phyloP scores from a whole-genome alignment of 371 early-diverging fungal species.

The Mortierella sp. region DNA sequence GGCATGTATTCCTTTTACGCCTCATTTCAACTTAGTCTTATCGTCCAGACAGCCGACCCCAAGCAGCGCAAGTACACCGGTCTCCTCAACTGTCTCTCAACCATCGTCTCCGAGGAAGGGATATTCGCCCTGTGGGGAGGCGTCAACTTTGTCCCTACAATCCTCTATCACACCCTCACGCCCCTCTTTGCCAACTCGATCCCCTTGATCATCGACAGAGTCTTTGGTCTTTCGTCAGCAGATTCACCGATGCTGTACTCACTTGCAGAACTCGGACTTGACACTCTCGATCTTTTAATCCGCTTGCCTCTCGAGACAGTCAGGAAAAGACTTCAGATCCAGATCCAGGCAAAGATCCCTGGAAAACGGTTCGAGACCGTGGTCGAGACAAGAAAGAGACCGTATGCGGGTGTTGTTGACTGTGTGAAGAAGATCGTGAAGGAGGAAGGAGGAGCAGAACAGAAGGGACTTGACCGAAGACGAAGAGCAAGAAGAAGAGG shows the following conservation, averaged over 20 bases:
- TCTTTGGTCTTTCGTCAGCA: slow-evolving; percentile 68
- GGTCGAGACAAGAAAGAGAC: slow-evolving; percentile 80
- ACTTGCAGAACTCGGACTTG: slow-evolving; percentile 71
- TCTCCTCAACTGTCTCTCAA: slow-evolving; percentile 72
- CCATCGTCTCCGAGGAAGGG: slow-evolving; percentile 85
- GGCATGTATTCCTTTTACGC: background rate
- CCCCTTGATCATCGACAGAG: slow-evolving; percentile 76
- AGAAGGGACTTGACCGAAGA: no score
- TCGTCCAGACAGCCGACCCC: slow-evolving; percentile 79
- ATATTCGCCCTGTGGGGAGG: slow-evolving; percentile 79
- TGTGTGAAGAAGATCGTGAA: slow-evolving; percentile 81
- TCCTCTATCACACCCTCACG: slow-evolving; percentile 78
- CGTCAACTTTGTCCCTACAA: slow-evolving; percentile 76
- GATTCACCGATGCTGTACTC: slow-evolving; percentile 76
- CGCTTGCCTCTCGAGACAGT: slow-evolving; percentile 91
- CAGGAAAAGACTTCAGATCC: slow-evolving; percentile 85
- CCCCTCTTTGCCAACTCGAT: slow-evolving; percentile 78
- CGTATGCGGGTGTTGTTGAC: slow-evolving; percentile 88
- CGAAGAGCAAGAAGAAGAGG: slow-evolving; percentile 20
- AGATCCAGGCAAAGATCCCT: slow-evolving; percentile 66
- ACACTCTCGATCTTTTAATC: slow-evolving; percentile 75
- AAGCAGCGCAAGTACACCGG: slow-evolving; percentile 80
- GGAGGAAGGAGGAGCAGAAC: slow-evolving; percentile 79
- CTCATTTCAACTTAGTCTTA: slow-evolving; percentile 56
- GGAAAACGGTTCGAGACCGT: slow-evolving; percentile 76